A percentile compares a stretch with the other conserved stretches of the same genome.
phyloP scores from a whole-genome alignment of 768 basidiomycete genomes.

The Hygrophorus pudorinus region DNA sequence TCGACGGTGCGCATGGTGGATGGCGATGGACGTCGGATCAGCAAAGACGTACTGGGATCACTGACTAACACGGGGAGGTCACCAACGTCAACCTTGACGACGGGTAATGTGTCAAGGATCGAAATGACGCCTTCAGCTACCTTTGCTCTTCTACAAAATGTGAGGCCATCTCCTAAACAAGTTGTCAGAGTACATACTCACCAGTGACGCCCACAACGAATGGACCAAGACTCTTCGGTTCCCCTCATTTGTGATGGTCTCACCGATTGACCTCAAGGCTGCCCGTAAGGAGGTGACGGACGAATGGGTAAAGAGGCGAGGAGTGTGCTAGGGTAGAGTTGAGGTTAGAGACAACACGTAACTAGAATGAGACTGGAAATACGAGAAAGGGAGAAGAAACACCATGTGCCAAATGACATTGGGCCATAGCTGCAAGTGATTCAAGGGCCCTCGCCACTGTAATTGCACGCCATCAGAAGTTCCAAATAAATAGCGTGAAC shows the following conservation, averaged over 20 bases:
- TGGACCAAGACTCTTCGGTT: slow-evolving; percentile 59
- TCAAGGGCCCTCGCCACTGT: slow-evolving; percentile 80
- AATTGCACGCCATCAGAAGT: neutral
- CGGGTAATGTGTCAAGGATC: slow-evolving; percentile 63
- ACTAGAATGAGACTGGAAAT: neutral
- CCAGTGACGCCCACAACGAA: slow-evolving; percentile 78
- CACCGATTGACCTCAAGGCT: slow-evolving; percentile 48
- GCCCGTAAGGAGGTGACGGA: slow-evolving; percentile 42
- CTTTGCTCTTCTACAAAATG: slow-evolving; percentile 55
- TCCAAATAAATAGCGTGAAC: neutral
- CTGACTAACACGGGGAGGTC: slow-evolving; percentile 50
- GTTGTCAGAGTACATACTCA: slow-evolving; percentile 20
- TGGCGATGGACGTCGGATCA: too few species aligned
- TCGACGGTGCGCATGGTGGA: too few species aligned
- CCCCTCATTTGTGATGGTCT: slow-evolving; percentile 42
- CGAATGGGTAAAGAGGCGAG: slow-evolving; percentile 68
- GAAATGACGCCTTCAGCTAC: slow-evolving; percentile 72
- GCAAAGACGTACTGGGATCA: slow-evolving; percentile 32
- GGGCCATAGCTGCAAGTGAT: slow-evolving; percentile 68
- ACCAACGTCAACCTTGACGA: slow-evolving; percentile 41
- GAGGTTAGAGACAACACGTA: slow-evolving; percentile 1
- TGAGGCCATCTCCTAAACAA: slow-evolving; percentile 2
- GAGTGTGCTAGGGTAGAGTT: slow-evolving; percentile 45
- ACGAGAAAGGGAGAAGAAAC: slow-evolving; percentile 63
- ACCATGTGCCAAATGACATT: slow-evolving; percentile 69